A percentile compares a stretch with the other conserved stretches of the same genome.
Evolutionary conservation across 345 rosid species (phyloP).

Genomic region (Salix caprea): DNA sequence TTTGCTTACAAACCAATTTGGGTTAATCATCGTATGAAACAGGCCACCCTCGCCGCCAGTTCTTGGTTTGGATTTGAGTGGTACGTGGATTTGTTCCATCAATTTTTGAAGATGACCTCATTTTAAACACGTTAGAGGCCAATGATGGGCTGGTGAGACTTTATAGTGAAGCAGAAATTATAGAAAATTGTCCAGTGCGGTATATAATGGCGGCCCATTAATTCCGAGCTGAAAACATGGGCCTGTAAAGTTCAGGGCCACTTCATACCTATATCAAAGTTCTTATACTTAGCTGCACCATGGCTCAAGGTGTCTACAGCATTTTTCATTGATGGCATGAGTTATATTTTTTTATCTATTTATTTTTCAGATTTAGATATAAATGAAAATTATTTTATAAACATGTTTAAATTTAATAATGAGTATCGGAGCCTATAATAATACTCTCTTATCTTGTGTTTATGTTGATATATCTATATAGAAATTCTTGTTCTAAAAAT

Average conservation of each 20-base stretch:
- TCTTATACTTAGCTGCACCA: too few relatives aligned
- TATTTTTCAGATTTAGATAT: too few relatives aligned
- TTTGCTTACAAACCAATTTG: background rate
- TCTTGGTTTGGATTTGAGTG: slow-evolving; percentile 23
- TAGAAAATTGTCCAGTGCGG: background rate
- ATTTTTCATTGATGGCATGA: too few relatives aligned
- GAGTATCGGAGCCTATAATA: too few relatives aligned
- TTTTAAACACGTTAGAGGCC: background rate
- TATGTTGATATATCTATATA: too few relatives aligned
- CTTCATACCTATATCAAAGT: too few relatives aligned
- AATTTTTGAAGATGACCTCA: slow-evolving; percentile 5
- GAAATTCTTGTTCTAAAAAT: too few relatives aligned
- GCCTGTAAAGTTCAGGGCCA: background rate
- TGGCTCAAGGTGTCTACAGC: too few relatives aligned
- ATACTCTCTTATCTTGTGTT: too few relatives aligned
- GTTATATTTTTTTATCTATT: too few relatives aligned
- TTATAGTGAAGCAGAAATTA: background rate
- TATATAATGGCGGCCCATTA: background rate
- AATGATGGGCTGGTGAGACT: background rate
- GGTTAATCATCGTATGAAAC: slow-evolving; percentile 51
- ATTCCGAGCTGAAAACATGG: background rate
- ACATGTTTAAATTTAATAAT: too few relatives aligned
- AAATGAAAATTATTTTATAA: too few relatives aligned
- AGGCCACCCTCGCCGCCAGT: slow-evolving; percentile 46
- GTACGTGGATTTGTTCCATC: background rate